Base-by-base conservation (phyloP, 1,284 basidiomycete genomes). In the Sanguinoderma infundibulare region DNA sequence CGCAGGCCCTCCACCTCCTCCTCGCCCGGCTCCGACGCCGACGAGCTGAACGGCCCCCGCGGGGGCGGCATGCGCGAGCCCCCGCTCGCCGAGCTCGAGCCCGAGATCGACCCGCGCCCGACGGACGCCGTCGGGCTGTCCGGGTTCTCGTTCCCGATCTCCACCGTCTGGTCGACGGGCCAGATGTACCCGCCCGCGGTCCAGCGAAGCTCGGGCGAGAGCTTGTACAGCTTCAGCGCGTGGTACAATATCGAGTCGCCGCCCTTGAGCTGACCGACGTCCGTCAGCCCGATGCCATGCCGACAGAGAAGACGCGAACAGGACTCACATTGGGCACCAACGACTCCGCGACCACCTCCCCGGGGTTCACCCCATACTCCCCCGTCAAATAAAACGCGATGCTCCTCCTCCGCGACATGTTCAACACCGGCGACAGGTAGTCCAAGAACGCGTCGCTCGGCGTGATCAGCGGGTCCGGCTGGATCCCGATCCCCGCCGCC, bases 181-280 rank as follows among this genome's bases (percentile, higher is more conserved):
- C 91, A 93, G 63, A 93, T 81, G 73, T 89, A 91, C 14, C 90
- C 89, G 5, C 90, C 90, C 28, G 91, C 91, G 22, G 86, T 85
- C 87, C 90, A 93, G 58, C 89, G 87, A 1, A 93, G 80, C 64
- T 90, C 89, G 0, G 90, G 89, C 1, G 77, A 73, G 38, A 93
- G 84, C 65, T 91, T 91, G 78, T 87, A 92, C 28, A 88, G 73
- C 73, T 90, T 91, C 69, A 93, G 76, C 3, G 90, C 87, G 59
- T 90, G 88, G 72, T 90, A 91, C 14, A 93, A 74, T 38, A 91
- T 73, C 5, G 88, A 86, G 68, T 93, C 91, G 20, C 87, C 87
- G 32, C 89, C 90, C 76, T 90, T 91, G 53, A 93, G 76, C 91
- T 93, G 68, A 26, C 34, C 56, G 42, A 9, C n/a, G 17, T 5